phyloP scores from a whole-genome alignment of 1,284 basidiomycete genomes.

The Moesziomyces sp. region DNA sequence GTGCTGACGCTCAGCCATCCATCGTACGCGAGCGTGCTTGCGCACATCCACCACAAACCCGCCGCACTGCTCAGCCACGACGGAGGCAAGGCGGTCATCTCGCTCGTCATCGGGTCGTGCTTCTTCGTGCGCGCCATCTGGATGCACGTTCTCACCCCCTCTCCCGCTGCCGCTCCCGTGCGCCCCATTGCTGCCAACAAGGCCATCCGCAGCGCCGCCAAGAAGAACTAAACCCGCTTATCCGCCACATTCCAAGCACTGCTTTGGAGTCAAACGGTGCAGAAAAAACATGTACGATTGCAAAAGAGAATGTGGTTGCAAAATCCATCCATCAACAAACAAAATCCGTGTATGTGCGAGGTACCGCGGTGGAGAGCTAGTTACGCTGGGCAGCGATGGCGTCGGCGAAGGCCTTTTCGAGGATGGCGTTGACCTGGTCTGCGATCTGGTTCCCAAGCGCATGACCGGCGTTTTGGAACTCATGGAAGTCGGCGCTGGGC shows the following conservation, averaged over 20 bases:
- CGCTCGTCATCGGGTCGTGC: constrained; percentile 49
- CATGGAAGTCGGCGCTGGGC: constrained; percentile 76
- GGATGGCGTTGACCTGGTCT: constrained; percentile 42
- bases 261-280: neutral
- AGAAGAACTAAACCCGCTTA: constrained; percentile 8
- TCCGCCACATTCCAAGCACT: neutral
- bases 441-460: constrained; percentile 73
- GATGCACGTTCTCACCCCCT: constrained; percentile 36
- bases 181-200: constrained; percentile 29
- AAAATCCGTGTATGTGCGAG: constrained; percentile 13
- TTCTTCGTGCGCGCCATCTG: constrained; percentile 48
- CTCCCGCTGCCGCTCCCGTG: neutral
- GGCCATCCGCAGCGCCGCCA: constrained; percentile 11
- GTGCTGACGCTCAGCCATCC: constrained; percentile 46
- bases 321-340: no score
- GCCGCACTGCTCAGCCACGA: constrained; percentile 27
- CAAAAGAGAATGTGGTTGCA: neutral
- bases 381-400: constrained; percentile 4
- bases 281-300: neutral
- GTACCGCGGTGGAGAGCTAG: neutral
- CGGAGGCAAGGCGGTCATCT: constrained; percentile 47
- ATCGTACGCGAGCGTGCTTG: constrained; percentile 16
- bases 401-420: constrained; percentile 29
- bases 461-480: constrained; percentile 78
- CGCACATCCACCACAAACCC: constrained; percentile 7